Evolutionary conservation across 805 yeast genomes (phyloP), one percentile per base, ranked within the genome.

Genomic region (Zygosaccharomyces bisporus): DNA sequence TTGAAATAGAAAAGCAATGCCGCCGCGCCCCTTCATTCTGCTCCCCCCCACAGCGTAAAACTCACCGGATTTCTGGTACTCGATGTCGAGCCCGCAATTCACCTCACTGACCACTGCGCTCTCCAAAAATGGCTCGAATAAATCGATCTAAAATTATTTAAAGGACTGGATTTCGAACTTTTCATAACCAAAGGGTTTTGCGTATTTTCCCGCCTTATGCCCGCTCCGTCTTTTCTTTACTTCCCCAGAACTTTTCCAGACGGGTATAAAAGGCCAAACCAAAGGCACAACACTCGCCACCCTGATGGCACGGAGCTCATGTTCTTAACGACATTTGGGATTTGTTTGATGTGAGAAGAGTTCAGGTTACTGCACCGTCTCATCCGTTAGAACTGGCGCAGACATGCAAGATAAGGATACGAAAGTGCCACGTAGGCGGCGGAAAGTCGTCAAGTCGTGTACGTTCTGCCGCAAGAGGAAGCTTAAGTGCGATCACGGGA

Each of bases 381-480:
- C 13, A 27, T 27, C 14, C 31, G 14, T 7, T n/a, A 4, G 4
- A 10, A 27, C 31, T 12, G 13, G 31, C 31, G 16, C 31, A 27
- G 6, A n/a, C 10, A 43, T 44, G 41, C n/a, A 30, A 14, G 47
- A 44, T 16, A 24, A 23, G 19, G 36, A 32, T 14, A 16, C 38
- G 21, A 39, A 18, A 34, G 20, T 27, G 9, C 45, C 46, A 7
- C 57, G 47, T 39, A 55, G 54, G 47, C 50, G 67, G 39, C 45
- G 61, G 19, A 61, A 61, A 46, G 45, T 49, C 13, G 59, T 61
- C 34, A 54, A 57, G 34, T 56, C 66, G 4, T 79, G 84, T 54
- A 67, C 79, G 49, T 79, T 80, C 37, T 81, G 87, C 59, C 70
- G 85, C 42, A 72, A 75, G 49, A 72, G 84, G 54, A 81, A 80